Evolutionary conservation across 2,329 filamentous ascomycete species (phyloP).

Genomic region (Hortaea werneckii): DNA sequence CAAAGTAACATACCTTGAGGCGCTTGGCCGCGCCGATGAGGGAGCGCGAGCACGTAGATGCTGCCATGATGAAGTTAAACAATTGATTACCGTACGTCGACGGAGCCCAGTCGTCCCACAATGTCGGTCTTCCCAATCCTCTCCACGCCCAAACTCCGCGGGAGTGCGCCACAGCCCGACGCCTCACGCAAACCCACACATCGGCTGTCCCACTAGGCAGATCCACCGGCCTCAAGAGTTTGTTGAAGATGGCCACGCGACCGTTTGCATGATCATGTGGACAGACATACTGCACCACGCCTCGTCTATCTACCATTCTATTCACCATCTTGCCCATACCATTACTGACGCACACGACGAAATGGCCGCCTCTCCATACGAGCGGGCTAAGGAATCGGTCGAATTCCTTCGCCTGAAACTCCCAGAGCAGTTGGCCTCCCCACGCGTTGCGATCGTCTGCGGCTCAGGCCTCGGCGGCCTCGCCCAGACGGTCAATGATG

Average conservation of each 20-base stretch:
- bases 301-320: constrained; percentile 23
- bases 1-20: constrained; percentile 25
- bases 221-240: no score
- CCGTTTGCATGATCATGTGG: constrained; percentile 1
- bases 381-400: constrained; percentile 40
- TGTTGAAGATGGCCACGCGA: no score
- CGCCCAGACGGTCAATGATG: constrained; percentile 43
- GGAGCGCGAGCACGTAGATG: constrained; percentile 34
- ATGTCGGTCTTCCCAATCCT: no score
- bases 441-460: constrained; percentile 53
- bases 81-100: no score
- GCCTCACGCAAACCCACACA: no score
- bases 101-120: no score
- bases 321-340: constrained; percentile 21
- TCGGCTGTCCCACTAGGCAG: no score
- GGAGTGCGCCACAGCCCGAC: no score
- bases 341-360: constrained; percentile 24
- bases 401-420: constrained; percentile 40
- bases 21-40: constrained; percentile 34
- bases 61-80: constrained; percentile 28
- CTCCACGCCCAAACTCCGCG: no score
- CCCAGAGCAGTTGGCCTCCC: constrained; percentile 40
- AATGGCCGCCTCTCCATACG: constrained; percentile 26
- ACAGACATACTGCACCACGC: constrained; percentile 21
- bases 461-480: constrained; percentile 55